Percentiles rank a stretch among this genome's conserved stretches.
These are phyloP conservation scores for Dryas drummondii DNA, from an alignment of 306 rosid genomes.

Conservation along the genomic window DNA sequence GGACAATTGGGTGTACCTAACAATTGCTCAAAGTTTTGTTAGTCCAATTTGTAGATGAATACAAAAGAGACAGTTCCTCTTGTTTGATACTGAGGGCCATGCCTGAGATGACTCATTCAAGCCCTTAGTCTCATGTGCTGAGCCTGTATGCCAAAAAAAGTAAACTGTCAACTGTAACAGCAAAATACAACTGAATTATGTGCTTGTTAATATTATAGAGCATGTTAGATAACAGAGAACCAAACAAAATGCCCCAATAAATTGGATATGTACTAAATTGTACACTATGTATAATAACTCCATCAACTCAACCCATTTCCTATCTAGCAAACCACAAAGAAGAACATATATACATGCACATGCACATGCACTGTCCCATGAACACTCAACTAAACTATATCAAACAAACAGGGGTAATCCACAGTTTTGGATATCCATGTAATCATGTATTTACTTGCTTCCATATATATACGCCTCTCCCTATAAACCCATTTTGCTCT, in stretches of 20 bases:
- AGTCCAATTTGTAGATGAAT: background rate
- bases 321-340: conserved; percentile 35
- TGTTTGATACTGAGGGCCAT: too few relatives aligned
- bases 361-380: conserved; percentile 20
- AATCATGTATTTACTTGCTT: conserved; percentile 32
- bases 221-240: background rate
- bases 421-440: conserved; percentile 26
- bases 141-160: background rate
- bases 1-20: conserved; percentile 1
- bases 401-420: conserved; percentile 37
- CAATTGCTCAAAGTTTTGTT: background rate
- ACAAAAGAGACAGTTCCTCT: background rate
- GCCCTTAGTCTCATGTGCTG: too few relatives aligned
- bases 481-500: background rate
- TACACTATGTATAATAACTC: conserved; percentile 35
- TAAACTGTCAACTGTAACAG: background rate
- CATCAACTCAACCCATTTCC: conserved; percentile 36
- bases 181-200: background rate
- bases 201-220: background rate
- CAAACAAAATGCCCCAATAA: conserved; percentile 12
- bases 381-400: conserved; percentile 25
- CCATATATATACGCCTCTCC: conserved; percentile 20
- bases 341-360: conserved; percentile 39
- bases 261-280: conserved; percentile 21
- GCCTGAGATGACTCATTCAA: too few relatives aligned